These are phyloP conservation scores for Mariannaea sp. DNA, from an alignment of 2,329 filamentous ascomycete species.

Conservation along the genomic window DNA sequence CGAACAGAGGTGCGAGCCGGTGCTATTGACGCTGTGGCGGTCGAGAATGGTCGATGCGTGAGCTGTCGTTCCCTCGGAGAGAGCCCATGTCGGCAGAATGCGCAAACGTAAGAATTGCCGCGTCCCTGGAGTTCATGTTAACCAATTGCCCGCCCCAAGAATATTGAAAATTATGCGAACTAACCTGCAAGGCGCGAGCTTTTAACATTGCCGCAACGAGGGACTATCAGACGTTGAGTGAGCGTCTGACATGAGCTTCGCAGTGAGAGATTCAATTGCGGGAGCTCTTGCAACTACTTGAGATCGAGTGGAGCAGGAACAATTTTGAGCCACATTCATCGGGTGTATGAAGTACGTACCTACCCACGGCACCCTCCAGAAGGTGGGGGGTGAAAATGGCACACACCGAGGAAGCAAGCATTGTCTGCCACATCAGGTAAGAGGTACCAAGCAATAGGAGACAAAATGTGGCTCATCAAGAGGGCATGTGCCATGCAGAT, in stretches of 20 bases:
- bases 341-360: no score
- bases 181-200: constrained; percentile 48
- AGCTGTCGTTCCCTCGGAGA: constrained; percentile 25
- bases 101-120: constrained; percentile 48
- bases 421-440: constrained; percentile 30
- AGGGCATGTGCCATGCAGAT: not conserved
- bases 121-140: constrained; percentile 39
- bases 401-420: constrained; percentile 31
- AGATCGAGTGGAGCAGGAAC: constrained; percentile 25
- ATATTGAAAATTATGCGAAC: constrained; percentile 2
- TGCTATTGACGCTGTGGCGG: constrained; percentile 17
- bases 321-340: constrained; percentile 29
- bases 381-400: no score
- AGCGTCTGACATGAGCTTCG: constrained; percentile 30
- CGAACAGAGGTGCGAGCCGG: constrained; percentile 4
- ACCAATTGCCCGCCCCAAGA: not conserved
- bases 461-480: not conserved
- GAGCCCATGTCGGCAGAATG: constrained; percentile 44
- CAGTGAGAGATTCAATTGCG: constrained; percentile 15
- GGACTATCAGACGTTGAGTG: constrained; percentile 25
- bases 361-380: no score
- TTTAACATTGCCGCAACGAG: constrained; percentile 48
- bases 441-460: not conserved
- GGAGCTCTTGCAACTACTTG: constrained; percentile 4
- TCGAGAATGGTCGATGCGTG: constrained; percentile 24